Conservation (phyloP, 2,329 filamentous ascomycete genomes). For the Clonostachys rosea region DNA sequence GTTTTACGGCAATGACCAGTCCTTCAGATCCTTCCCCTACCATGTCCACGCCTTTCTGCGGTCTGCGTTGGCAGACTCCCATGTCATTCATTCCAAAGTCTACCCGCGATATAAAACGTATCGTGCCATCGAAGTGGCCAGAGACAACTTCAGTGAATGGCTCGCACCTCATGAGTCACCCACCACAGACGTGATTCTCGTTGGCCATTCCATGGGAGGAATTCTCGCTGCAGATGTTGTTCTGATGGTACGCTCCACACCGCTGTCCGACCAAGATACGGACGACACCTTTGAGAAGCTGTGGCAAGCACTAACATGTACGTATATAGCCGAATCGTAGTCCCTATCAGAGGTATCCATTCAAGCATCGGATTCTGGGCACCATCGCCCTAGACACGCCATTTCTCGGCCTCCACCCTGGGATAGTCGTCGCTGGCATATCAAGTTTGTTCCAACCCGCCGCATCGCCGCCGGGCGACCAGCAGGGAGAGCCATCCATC, state of each 20-base stretch:
- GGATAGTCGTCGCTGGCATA: slow-evolving; percentile 78
- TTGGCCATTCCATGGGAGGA: slow-evolving; percentile 90
- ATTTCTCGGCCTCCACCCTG: slow-evolving; percentile 83
- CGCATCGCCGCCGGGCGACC: slow-evolving; percentile 10
- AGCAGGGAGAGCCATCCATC: background rate
- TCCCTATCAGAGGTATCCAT: slow-evolving; percentile 29
- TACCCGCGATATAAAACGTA: slow-evolving; percentile 79
- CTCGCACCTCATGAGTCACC: slow-evolving; percentile 70
- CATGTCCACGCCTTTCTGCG: slow-evolving; percentile 77
- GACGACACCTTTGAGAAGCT: background rate
- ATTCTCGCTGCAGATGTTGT: slow-evolving; percentile 76
- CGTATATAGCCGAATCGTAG: slow-evolving; percentile 21
- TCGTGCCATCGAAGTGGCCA: slow-evolving; percentile 65
- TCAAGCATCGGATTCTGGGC: slow-evolving; percentile 74
- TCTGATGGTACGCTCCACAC: slow-evolving; percentile 43
- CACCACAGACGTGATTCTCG: slow-evolving; percentile 72
- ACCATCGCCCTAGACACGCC: slow-evolving; percentile 81
- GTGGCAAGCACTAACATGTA: background rate
- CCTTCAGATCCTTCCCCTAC: slow-evolving; percentile 82
- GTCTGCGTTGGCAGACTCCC: slow-evolving; percentile 62
- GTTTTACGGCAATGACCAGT: slow-evolving; percentile 84
- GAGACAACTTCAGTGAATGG: slow-evolving; percentile 82
- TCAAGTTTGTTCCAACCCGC: slow-evolving; percentile 66
- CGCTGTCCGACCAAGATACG: background rate
- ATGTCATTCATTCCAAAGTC: slow-evolving; percentile 81